phyloP scores from a whole-genome alignment of 163 green algal species.

The Coccomyxa subellipsoidea region DNA sequence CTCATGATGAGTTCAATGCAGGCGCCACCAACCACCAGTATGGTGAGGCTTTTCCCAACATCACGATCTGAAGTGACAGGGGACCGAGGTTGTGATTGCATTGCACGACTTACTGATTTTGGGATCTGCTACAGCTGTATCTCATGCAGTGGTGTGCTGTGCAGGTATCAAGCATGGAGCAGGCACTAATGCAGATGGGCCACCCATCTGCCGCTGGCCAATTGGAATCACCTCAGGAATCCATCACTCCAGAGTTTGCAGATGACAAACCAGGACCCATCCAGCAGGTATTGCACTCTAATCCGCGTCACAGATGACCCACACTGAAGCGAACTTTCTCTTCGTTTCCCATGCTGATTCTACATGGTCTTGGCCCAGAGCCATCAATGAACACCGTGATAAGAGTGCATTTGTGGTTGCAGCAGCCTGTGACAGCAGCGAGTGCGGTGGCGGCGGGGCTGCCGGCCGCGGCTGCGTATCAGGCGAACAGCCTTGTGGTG shows the following conservation, averaged over 20 bases:
- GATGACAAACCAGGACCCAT: neutral
- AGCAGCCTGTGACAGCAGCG: neutral
- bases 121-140: too few species aligned
- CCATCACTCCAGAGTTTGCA: neutral
- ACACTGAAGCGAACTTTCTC: too few species aligned
- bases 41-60: neutral
- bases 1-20: neutral
- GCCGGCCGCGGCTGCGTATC: constrained; percentile 8
- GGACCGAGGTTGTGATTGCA: too few species aligned
- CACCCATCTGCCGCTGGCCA: neutral
- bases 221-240: neutral
- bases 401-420: neutral
- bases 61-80: too few species aligned
- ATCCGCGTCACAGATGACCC: neutral
- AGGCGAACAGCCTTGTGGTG: constrained; percentile 23
- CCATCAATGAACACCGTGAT: neutral
- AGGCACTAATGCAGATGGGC: constrained; percentile 11
- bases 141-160: neutral
- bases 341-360: too few species aligned
- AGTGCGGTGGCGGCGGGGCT: neutral
- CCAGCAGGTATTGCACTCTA: neutral
- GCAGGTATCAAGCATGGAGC: neutral
- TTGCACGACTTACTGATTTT: too few species aligned
- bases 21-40: neutral
- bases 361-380: too few species aligned